Percentiles rank a stretch among this genome's conserved stretches.
phyloP scores from a whole-genome alignment of 495 filamentous ascomycete genomes.

The Hamigera avellanea region DNA sequence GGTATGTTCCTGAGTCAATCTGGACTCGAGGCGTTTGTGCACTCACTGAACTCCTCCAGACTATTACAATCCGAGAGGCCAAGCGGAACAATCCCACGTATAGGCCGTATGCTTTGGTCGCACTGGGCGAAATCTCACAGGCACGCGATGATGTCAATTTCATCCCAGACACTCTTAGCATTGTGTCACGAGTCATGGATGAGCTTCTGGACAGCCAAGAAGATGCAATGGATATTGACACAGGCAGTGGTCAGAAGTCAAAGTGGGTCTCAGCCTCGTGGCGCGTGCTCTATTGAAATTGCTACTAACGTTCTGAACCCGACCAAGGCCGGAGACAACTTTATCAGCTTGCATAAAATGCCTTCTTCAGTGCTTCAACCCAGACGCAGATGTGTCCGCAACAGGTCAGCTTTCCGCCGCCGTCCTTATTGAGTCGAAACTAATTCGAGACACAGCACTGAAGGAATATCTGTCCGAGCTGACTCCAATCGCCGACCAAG shows the following conservation, averaged over 20 bases:
- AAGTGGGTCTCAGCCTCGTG: conserved; percentile 12
- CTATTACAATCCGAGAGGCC: conserved; percentile 71
- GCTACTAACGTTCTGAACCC: too few species aligned
- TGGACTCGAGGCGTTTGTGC: too few species aligned
- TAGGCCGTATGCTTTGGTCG: conserved; percentile 60
- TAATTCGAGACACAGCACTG: too few species aligned
- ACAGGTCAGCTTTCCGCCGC: too few species aligned
- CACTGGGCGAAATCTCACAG: conserved; percentile 58
- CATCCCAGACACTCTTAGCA: conserved; percentile 50
- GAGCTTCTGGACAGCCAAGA: conserved; percentile 40
- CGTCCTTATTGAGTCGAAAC: too few species aligned
- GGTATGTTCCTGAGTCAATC: conserved; percentile 37
- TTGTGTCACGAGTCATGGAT: conserved; percentile 48
- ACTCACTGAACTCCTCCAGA: conserved; percentile 15
- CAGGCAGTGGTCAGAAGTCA: conserved; percentile 24
- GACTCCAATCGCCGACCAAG: conserved; percentile 20
- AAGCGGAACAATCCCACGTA: conserved; percentile 79
- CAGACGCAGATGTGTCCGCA: conserved; percentile 12
- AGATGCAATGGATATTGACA: conserved; percentile 61
- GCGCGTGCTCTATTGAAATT: too few species aligned
- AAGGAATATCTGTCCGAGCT: conserved; percentile 20
- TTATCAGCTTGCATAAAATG: conserved; percentile 36
- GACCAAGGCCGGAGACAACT: conserved; percentile 24
- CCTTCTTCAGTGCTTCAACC: conserved; percentile 34
- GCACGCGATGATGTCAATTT: conserved; percentile 55